Base-by-base conservation (phyloP, 306 rosid genomes). In the Vigna nakashimae region DNA sequence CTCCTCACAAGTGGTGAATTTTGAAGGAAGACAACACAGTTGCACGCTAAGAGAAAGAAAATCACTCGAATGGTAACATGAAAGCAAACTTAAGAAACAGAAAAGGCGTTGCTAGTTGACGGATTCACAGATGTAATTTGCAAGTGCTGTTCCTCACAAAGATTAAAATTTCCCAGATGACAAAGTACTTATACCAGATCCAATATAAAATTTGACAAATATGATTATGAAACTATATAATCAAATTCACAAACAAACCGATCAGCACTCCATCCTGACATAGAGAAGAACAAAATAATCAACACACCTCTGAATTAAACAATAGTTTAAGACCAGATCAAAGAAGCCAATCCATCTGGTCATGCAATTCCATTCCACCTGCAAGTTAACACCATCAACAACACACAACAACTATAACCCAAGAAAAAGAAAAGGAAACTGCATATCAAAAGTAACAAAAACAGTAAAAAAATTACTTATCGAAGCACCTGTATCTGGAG, bases 281-380 rank as follows among this genome's bases (percentile, higher is more conserved):
- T 59, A 90, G 65, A 82, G 85, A 85, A 81, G 86, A 87, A 86
- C 88, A 82, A 85, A 85, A 79, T 82, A 88, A 85, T 89, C 97
- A 87, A 88, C 94, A 94, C 92, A 87, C 88, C 95, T 94, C 91
- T 80, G 80, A 88, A 89, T 84, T 60, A 82, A 91, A 88, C 84
- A 91, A 82, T 85, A 82, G 85, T 85, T 79, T 74, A 84, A 87
- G 86, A 84, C 91, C 92, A 90, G 79, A 78, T 82, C 88, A 89
- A 88, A 87, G 82, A 89, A 82, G 81, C 83, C 93, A 88, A 80
- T 82, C 93, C 62, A 83, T 78, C 80, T 84, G 77, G 76, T 82
- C 71, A 62, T 84, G 84, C 90, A 85, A 81, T 82, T 79, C 88
- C 95, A 81, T 82, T 79, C 88, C 95, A 92, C 90, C 98, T 94